Evolutionary conservation across 192 early-diverging fungal species (phyloP).

Genomic region (Neocallimastix lanati): DNA sequence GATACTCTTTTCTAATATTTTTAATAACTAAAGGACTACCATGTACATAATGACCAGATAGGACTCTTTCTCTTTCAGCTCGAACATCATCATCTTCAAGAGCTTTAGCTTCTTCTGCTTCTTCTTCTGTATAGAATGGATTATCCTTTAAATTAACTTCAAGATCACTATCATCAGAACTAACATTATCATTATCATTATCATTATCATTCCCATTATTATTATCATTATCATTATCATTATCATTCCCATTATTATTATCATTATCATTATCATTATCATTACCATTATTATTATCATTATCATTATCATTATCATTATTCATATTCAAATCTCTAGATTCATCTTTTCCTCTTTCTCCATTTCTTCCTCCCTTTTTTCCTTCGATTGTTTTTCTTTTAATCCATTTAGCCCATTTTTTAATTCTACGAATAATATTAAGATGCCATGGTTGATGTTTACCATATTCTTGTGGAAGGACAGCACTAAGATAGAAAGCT

Average conservation of each 20-base stretch:
- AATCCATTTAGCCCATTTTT: not conserved
- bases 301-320: no score
- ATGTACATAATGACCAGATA: conserved; percentile 11
- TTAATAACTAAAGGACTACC: conserved; percentile 30
- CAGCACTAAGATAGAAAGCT: conserved; percentile 2
- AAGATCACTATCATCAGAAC: no score
- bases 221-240: no score
- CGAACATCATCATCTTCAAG: conserved; percentile 43
- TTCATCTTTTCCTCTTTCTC: no score
- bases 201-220: no score
- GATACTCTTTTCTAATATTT: conserved; percentile 36
- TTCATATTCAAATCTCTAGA: no score
- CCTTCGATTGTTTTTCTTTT: no score
- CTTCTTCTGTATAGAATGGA: not conserved
- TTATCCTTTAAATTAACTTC: not conserved
- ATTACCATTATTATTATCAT: no score
- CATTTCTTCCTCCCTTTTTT: not conserved
- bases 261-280: no score
- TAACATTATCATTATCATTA: no score
- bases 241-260: no score
- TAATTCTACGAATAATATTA: conserved; percentile 3
- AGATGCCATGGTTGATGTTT: conserved; percentile 45
- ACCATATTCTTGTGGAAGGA: conserved; percentile 43
- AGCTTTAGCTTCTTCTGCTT: not conserved
- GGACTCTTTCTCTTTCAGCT: conserved; percentile 30